Base-by-base conservation (phyloP, 305 asterid species). In the Fraxinus greggii region DNA sequence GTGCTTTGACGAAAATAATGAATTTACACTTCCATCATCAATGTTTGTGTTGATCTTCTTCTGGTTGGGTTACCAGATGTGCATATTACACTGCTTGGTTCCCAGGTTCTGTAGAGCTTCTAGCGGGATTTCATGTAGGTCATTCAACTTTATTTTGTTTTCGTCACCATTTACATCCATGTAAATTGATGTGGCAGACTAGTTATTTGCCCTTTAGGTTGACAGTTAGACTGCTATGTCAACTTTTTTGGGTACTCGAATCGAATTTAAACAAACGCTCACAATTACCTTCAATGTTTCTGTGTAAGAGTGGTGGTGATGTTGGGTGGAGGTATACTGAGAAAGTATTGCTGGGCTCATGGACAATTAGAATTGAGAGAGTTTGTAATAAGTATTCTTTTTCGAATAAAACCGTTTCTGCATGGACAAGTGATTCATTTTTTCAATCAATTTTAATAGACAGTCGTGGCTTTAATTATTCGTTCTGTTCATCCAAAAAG, bases 1-100 rank as follows among this genome's bases (percentile, higher is more conserved):
- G 78, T 80, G 87, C 87, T 82, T 80, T 80, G 80, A 56, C 69
- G 72, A 83, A 87, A 51, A 88, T 79, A 70, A 84, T 63, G 84
- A 56, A 78, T 79, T 77, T 81, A 69, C 23, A 1, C 23, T 80
- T 17, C 54, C n/a, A 36, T 40, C 13, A 63, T 33, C 6, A 31
- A 0, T 17, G 13, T 48, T 48, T 76, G 10, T 76, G 17, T 42
- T 12, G 15, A 23, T 65, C 73, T 24, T 24, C 15, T 24, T 65
- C 73, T 65, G 7, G 33, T 48, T 17, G 7, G 61, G 61, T 48
- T 48, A 17, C 61, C 21, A 17, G 61, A 3, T 48, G 7, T 48
- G 23, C 21, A 48, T 48, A 48, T 48, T 15, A 15, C 3, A 5
- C 61, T 13, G 19, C 7, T 48, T 15, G 7, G n/a, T 17, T 48